Conservation (phyloP, 2,329 filamentous ascomycete genomes). For the Colletotrichum sp. region DNA sequence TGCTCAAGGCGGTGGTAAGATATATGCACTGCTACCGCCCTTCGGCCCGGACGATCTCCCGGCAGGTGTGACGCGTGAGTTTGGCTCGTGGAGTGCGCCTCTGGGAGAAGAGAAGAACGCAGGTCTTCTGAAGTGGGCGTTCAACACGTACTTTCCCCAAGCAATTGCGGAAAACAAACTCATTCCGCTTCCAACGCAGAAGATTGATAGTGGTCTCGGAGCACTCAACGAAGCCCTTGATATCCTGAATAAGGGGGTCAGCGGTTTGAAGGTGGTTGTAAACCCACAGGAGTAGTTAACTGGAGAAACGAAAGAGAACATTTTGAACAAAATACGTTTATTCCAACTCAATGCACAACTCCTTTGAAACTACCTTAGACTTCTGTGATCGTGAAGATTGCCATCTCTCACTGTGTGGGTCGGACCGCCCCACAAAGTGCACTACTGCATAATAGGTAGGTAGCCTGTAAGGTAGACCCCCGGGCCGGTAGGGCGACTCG, state of each 20-base stretch:
- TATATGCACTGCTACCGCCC: not conserved
- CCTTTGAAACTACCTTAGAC: not conserved
- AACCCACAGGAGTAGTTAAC: not conserved
- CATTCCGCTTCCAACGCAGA: not conserved
- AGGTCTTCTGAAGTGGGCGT: not conserved
- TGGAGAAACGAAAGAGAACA: not conserved
- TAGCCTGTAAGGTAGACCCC: too few species aligned
- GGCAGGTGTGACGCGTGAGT: not conserved
- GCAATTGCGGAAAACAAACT: not conserved
- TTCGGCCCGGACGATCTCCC: not conserved
- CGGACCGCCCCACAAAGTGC: too few species aligned
- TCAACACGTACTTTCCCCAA: not conserved
- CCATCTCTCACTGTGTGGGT: not conserved
- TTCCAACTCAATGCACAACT: not conserved
- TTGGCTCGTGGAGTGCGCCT: not conserved
- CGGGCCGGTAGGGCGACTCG: too few species aligned
- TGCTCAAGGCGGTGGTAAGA: conserved; percentile 6
- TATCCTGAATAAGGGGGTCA: not conserved
- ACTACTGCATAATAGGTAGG: too few species aligned
- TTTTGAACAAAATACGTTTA: not conserved
- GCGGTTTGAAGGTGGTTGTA: not conserved
- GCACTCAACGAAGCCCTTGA: not conserved
- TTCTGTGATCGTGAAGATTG: not conserved
- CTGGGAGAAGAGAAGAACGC: not conserved
- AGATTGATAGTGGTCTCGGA: not conserved